Evolutionary conservation across 768 basidiomycete species (phyloP), one percentile per base, ranked within the genome.

Genomic region (Russula sp.): DNA sequence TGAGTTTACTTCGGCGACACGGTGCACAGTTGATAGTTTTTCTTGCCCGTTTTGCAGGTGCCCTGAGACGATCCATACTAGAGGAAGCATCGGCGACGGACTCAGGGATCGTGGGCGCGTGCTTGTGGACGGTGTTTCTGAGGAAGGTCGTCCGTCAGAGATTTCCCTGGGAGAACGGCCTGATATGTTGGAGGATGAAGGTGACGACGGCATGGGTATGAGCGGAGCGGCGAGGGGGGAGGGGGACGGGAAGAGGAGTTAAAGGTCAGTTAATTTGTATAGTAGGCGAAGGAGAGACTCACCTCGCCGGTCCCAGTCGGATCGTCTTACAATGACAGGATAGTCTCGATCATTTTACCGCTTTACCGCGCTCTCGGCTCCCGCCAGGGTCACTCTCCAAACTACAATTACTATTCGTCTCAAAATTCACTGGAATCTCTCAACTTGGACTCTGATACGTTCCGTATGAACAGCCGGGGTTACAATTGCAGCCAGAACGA

Each of bases 11-110:
- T 70, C 86, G 88, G 72, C 91, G 81, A 77, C 91, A 93, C 3
- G 91, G 91, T 70, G 91, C 90, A 72, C 91, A 93, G 76, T 93
- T 93, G 69, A 93, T 91, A 20, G 91, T 90, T 72, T 92, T 92
- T 64, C 91, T 80, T 0, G 91, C 88, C 52, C 91, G 86, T 75
- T 92, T 93, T 26, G 89, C 85, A 3, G 89, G 88, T 0, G 87
- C 42, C 44, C 32, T 61, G 7, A 28, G 18, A 50, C 24, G n/a
- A 34, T 40, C 60, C 11, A 38, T 22, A 11, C 51, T 22, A 18
- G 48, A 44, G 61, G 24, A 10, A 2, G 57, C 38, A 26, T 49
- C 56, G 13, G 34, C n/a, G n/a, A n/a, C 7, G 20, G 53, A 50
- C 8, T 8, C 9, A 57, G 65, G 14, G 65, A 59, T 24, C 42